Base-by-base conservation (phyloP, 2,329 filamentous ascomycete species). In the Boeremia lycopersici region DNA sequence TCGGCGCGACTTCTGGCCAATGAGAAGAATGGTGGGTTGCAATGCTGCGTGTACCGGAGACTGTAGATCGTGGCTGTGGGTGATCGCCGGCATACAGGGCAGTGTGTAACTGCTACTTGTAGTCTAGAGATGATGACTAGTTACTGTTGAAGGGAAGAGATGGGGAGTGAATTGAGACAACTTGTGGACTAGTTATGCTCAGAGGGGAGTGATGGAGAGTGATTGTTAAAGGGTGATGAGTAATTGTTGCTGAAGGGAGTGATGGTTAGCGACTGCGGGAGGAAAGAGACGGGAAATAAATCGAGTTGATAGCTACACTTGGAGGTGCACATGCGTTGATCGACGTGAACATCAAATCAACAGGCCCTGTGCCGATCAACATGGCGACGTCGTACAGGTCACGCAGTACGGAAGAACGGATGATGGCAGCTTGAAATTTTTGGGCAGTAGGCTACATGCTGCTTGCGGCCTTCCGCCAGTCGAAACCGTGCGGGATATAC, bases 381-480 rank as follows among this genome's bases (percentile, higher is more conserved):
- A n/a, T n/a, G n/a, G n/a, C n/a, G n/a, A n/a, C n/a, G n/a, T n/a
- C n/a, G n/a, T n/a, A 17, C 33, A 41, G 15, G 35, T 55, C 52
- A 55, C 52, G 46, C 52, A 55, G 47, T 55, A 49, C 35, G 46
- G 52, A 50, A 51, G 43, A 35, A 48, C 61, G 52, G 62, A 65
- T 63, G 58, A 70, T 68, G 67, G 67, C 61, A 71, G 56, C 67
- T 56, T 67, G 64, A 69, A 68, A 66, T 68, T 71, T 71, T 72
- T 70, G 61, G 56, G 61, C 60, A 64, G 64, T 47, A 58, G 48
- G 56, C 67, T 73, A 73, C 67, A 68, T 63, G 48, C 45, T 53
- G 28, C 60, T 46, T 68, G 68, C 59, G 62, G 62, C 53, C 53
- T 51, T 62, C 64, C 55, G 63, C 69, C 61, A 65, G 62, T 59